A percentile compares a stretch with the other conserved stretches of the same genome.
Evolutionary conservation across 2,329 filamentous ascomycete species (phyloP).

Genomic region (Myrmaecium sp.): DNA sequence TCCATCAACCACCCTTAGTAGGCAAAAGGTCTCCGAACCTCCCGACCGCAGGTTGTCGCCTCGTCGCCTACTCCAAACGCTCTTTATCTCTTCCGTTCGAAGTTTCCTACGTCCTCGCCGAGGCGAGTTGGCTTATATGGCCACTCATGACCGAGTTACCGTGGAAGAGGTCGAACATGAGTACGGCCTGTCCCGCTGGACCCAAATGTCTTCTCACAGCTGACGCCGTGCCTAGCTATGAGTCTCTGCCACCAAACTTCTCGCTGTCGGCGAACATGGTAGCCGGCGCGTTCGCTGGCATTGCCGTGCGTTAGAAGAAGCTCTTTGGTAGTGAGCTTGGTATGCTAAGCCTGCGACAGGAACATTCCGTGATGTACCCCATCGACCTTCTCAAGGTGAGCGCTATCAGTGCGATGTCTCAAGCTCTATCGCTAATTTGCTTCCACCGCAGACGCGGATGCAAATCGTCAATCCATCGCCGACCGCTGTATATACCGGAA

Average conservation of each 20-base stretch:
- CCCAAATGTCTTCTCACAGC: background rate
- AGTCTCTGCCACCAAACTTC: conserved; percentile 86
- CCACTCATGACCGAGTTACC: conserved; percentile 21
- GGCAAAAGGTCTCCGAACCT: too few species aligned
- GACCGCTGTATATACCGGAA: conserved; percentile 68
- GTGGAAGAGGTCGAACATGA: conserved; percentile 24
- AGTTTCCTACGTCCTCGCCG: too few species aligned
- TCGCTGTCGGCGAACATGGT: conserved; percentile 88
- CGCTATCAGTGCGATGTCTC: background rate
- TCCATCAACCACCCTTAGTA: too few species aligned
- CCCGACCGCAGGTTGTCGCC: too few species aligned
- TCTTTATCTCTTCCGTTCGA: too few species aligned
- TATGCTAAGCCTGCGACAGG: conserved; percentile 35
- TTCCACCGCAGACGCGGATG: conserved; percentile 68
- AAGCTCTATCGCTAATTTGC: conserved; percentile 8
- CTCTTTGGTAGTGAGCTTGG: too few species aligned
- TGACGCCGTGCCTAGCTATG: conserved; percentile 43
- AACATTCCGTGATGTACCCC: conserved; percentile 98
- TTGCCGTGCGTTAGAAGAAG: conserved; percentile 50
- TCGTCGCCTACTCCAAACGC: too few species aligned
- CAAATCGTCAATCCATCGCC: conserved; percentile 79
- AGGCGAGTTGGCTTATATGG: conserved; percentile 21
- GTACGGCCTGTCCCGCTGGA: conserved; percentile 12
- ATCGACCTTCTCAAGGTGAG: conserved; percentile 92
- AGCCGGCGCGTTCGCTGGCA: conserved; percentile 90